These are phyloP conservation scores for Bigelowiella natans DNA, from an alignment of 78 protist species.

Conservation along the genomic window DNA sequence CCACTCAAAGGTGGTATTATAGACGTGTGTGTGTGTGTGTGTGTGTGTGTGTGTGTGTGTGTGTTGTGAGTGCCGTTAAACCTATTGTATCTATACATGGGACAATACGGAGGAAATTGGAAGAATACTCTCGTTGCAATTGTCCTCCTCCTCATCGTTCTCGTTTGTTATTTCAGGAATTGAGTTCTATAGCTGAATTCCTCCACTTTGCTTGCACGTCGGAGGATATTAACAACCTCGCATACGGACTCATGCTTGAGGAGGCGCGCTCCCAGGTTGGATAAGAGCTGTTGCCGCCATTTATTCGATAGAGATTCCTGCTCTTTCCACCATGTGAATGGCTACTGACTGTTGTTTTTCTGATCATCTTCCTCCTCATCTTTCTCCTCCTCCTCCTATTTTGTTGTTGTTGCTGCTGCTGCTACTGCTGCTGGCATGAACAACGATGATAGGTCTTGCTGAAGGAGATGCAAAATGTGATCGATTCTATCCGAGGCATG, in stretches of 20 bases:
- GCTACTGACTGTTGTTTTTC: neutral
- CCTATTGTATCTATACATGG: too few relatives aligned
- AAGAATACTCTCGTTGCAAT: too few relatives aligned
- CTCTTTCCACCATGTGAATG: neutral
- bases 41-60: too few relatives aligned
- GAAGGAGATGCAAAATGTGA: neutral
- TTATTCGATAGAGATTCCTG: neutral
- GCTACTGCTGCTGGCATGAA: too few relatives aligned
- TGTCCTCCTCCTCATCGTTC: too few relatives aligned
- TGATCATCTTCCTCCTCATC: neutral
- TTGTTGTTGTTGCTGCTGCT: too few relatives aligned
- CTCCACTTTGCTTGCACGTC: conserved; percentile 24
- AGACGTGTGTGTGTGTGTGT: too few relatives aligned
- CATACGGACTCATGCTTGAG: conserved; percentile 10
- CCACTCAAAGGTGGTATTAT: too few relatives aligned
- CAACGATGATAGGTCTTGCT: neutral
- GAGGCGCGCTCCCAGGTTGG: neutral
- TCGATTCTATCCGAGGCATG: neutral
- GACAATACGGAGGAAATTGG: too few relatives aligned
- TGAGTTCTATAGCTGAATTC: neutral
- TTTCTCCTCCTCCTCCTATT: too few relatives aligned
- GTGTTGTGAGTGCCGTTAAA: too few relatives aligned
- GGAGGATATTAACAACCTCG: conserved; percentile 21
- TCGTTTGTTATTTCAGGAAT: too few relatives aligned
- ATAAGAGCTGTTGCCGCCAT: neutral